Conservation (phyloP, 495 filamentous ascomycete genomes). For the Clavariopsis aquatica region DNA sequence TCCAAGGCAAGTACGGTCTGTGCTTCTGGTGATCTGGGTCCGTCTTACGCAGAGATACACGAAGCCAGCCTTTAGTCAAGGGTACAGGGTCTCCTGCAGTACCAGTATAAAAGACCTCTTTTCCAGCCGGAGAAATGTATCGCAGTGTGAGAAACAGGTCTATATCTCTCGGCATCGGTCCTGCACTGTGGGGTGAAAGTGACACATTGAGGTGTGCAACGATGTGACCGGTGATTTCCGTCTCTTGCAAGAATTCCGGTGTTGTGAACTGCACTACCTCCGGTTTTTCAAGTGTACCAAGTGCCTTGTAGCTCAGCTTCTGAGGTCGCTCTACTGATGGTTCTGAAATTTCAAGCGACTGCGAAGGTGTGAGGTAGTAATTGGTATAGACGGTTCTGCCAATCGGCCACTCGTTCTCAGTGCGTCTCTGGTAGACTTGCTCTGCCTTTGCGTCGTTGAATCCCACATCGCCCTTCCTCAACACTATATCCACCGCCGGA, state of each 20-base stretch:
- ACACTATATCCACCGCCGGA: constrained; percentile 56
- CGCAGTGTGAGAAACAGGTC: constrained; percentile 67
- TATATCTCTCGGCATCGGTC: constrained; percentile 53
- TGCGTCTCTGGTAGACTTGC: constrained; percentile 52
- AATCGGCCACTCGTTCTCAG: constrained; percentile 65
- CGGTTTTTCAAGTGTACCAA: constrained; percentile 54
- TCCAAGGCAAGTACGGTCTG: constrained; percentile 56
- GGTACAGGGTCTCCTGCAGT: constrained; percentile 55
- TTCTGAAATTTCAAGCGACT: constrained; percentile 41
- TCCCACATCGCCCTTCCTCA: constrained; percentile 64
- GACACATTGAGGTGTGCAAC: constrained; percentile 63
- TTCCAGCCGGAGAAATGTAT: constrained; percentile 55
- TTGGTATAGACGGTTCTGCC: constrained; percentile 60
- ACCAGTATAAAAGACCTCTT: constrained; percentile 67
- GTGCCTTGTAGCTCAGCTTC: constrained; percentile 57
- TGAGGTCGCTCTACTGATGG: constrained; percentile 19
- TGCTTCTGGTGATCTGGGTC: constrained; percentile 53
- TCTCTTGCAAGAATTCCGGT: constrained; percentile 56
- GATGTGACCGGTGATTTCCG: constrained; percentile 67
- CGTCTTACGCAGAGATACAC: constrained; percentile 57
- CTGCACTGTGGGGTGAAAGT: constrained; percentile 47
- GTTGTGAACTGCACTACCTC: constrained; percentile 57
- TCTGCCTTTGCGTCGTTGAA: constrained; percentile 62
- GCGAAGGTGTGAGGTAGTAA: constrained; percentile 53
- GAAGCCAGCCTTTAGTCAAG: constrained; percentile 59